Conservation (phyloP, 768 basidiomycete genomes). For the Boletus speciosus region DNA sequence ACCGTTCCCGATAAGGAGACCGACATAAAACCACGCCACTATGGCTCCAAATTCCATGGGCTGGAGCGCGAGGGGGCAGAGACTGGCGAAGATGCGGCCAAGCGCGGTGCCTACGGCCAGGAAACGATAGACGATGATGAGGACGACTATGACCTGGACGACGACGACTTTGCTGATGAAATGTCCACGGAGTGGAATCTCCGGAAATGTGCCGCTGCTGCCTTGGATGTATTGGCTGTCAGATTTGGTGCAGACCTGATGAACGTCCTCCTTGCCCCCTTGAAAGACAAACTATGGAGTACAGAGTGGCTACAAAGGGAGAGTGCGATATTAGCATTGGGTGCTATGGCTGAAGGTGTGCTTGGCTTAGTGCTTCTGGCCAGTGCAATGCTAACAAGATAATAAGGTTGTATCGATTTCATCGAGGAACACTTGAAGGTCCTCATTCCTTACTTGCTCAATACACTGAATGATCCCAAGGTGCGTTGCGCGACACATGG, state of each 20-base stretch:
- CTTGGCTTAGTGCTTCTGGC: conserved; percentile 3
- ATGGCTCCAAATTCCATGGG: conserved; percentile 81
- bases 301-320: conserved; percentile 91
- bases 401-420: conserved; percentile 88
- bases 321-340: conserved; percentile 91
- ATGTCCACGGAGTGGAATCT: conserved; percentile 99
- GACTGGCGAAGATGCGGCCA: conserved; percentile 35
- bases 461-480: conserved; percentile 87
- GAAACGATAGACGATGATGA: conserved; percentile 83
- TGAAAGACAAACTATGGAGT: conserved; percentile 94
- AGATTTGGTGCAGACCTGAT: conserved; percentile 88
- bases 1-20: conserved; percentile 88
- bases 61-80: conserved; percentile 64
- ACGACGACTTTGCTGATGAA: conserved; percentile 89
- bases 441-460: conserved; percentile 89
- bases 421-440: conserved; percentile 94
- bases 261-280: conserved; percentile 79
- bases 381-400: conserved; percentile 7
- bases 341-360: conserved; percentile 97
- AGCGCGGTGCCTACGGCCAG: conserved; percentile 68
- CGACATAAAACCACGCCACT: conserved; percentile 96
- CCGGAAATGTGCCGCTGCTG: conserved; percentile 96
- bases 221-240: conserved; percentile 93
- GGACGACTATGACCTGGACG: conserved; percentile 82
- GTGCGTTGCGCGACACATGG: conserved; percentile 37